Evolutionary conservation across 441 rosid species (phyloP), one percentile per base, ranked within the genome.

Genomic region (Oxalis stricta): DNA sequence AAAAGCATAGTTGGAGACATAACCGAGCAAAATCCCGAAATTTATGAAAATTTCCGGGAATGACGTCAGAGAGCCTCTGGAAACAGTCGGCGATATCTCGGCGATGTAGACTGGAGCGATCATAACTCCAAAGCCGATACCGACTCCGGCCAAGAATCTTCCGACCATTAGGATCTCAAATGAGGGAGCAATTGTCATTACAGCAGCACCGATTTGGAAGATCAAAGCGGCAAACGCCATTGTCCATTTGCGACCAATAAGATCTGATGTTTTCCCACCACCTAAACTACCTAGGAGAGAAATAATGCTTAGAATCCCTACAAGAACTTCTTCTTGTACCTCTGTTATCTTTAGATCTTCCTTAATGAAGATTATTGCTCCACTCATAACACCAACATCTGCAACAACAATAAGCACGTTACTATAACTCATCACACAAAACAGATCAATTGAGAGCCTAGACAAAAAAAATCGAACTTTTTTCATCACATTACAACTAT

Each of bases 361-460:
- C 40, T 81, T 77, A 46, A 87, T 87, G 59, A 81, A 87, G 53
- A 80, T 62, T 58, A 86, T 74, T 48, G 96, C 96, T 54, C 96
- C 92, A 48, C 96, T 86, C 94, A 83, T 87, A 20, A 87, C 95
- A 39, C 93, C 96, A 1, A 87, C 89, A 73, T 87, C 93, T 87
- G 84, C 58, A 56, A 10, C 43, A 20, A 18, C 9, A 23, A 41
- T 5, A 2, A 24, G 24, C n/a, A n/a, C n/a, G n/a, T n/a, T n/a
- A n/a, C n/a, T n/a, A n/a, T n/a, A n/a, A n/a, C n/a, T n/a, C n/a
- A 5, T 1, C 6, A 18, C 12, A 23, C 20, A 20, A 1, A 37
- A 11, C 22, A 46, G 29, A 19, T 15, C 15, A 37, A n/a, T 15
- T 32, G n/a, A 23, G 7, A 23, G 28, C 28, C 28, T 7, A 23